A percentile compares a stretch with the other conserved stretches of the same genome.
phyloP scores from a whole-genome alignment of 2,329 filamentous ascomycete species.

The Colletotrichum phormii region DNA sequence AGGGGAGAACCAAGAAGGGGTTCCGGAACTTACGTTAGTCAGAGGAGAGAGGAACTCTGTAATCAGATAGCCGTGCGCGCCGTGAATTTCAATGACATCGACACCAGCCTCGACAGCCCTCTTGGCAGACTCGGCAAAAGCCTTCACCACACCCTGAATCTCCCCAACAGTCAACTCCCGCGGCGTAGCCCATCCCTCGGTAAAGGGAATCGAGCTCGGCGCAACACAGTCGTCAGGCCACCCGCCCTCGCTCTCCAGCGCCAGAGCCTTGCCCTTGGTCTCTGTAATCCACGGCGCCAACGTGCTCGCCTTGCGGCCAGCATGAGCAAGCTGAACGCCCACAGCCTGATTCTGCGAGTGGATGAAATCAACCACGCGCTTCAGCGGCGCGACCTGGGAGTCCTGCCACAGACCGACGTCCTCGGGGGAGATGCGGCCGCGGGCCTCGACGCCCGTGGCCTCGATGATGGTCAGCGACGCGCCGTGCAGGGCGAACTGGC shows the following conservation, averaged over 20 bases:
- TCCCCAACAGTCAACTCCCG: constrained; percentile 76
- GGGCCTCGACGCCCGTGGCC: constrained; percentile 78
- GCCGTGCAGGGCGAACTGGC: constrained; percentile 81
- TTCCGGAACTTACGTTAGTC: constrained; percentile 58
- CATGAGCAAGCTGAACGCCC: constrained; percentile 85
- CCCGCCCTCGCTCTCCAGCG: constrained; percentile 62
- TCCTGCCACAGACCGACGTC: constrained; percentile 88
- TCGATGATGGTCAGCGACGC: constrained; percentile 81
- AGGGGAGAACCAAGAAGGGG: neutral
- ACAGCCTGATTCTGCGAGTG: constrained; percentile 83
- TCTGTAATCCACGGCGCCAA: constrained; percentile 74
- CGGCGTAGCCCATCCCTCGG: constrained; percentile 69
- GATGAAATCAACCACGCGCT: constrained; percentile 79
- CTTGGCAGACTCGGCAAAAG: constrained; percentile 69
- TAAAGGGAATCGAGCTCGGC: constrained; percentile 68
- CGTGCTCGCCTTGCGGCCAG: constrained; percentile 76
- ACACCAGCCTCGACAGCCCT: constrained; percentile 76
- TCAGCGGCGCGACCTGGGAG: constrained; percentile 79
- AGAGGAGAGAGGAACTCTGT: constrained; percentile 73
- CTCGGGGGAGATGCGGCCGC: constrained; percentile 86
- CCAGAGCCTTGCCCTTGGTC: constrained; percentile 58
- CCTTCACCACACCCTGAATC: constrained; percentile 73
- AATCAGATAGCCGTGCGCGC: constrained; percentile 75
- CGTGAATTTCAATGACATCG: constrained; percentile 79
- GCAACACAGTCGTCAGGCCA: constrained; percentile 68